Evolutionary conservation across 805 yeast genomes (phyloP), one percentile per base, ranked within the genome.

Genomic region (Blastobotrys attinorum): DNA sequence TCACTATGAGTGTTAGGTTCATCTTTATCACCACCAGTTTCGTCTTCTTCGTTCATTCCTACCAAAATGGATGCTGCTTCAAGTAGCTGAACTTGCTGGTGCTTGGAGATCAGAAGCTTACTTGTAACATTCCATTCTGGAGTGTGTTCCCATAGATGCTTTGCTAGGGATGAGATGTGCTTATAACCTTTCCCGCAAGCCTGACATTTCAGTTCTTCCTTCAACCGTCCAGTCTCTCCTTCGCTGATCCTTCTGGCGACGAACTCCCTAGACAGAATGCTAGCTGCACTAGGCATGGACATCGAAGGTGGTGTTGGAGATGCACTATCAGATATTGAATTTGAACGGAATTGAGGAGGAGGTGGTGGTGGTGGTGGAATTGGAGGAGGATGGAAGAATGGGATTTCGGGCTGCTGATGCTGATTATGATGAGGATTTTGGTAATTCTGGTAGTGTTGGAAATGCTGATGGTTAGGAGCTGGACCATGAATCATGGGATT

Each of bases 41-140:
- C 56, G n/a, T 53, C 65, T 22, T 65, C 67, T 41, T 65, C 71
- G 45, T 63, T 80, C 86, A 83, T 79, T 16, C 84, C 80, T 37
- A 85, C 87, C 40, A 84, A 67, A 37, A 84, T 83, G 11, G 57
- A 50, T 3, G 86, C 87, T 23, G 85, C 86, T 57, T 80, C 94
- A 40, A 84, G 68, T 31, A 84, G 68, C 63, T 84, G 94, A 13
- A 85, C 94, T 60, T 84, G 94, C 62, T 84, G 94, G 63, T 84
- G 94, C 61, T 84, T 84, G n/a, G 86, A 80, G 31, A 87, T 84
- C 31, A 82, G 67, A 43, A 86, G 67, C 59, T 83, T 83, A 52
- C 84, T 81, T 3, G 95, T 87, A 60, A 81, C 81, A 55, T 79
- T 83, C 96, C 96, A 86, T 59, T 87, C 95, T 0, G 95, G 95